A percentile compares a stretch with the other conserved stretches of the same genome.
Conservation (phyloP, 352 stramenopile species). For the Globisporangium okanoganense region DNA sequence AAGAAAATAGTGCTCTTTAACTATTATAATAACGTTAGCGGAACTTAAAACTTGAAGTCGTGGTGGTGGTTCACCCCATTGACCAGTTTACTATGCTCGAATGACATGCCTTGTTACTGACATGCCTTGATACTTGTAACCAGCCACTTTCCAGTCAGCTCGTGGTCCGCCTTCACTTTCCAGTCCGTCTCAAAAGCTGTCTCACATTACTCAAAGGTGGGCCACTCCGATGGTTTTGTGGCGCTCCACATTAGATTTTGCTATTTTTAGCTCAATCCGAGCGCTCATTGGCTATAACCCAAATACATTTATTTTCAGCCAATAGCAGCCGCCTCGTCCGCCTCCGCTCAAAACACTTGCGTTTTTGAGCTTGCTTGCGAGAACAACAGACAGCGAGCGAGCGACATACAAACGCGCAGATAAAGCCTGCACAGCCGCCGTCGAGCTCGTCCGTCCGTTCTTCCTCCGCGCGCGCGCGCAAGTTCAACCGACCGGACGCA, state of each 20-base stretch:
- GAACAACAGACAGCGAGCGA: neutral
- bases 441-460: neutral
- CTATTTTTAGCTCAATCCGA: neutral
- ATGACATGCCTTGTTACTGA: too few relatives aligned
- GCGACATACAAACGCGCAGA: conserved; percentile 11
- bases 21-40: too few relatives aligned
- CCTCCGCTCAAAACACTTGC: neutral
- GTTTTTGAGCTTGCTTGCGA: conserved; percentile 4
- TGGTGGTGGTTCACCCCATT: too few relatives aligned
- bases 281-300: neutral
- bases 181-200: neutral
- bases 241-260: neutral
- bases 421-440: conserved; percentile 7
- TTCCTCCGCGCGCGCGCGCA: conserved; percentile 4
- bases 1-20: neutral
- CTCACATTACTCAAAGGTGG: neutral
- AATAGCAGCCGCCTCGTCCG: too few relatives aligned
- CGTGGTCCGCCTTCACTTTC: neutral
- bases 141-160: too few relatives aligned
- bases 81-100: too few relatives aligned
- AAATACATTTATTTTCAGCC: neutral
- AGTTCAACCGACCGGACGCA: conserved; percentile 2
- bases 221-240: neutral
- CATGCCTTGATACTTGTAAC: too few relatives aligned
- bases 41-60: too few relatives aligned